Conservation (phyloP, 371 early-diverging fungal species). For the Syncephalis fuscata region DNA sequence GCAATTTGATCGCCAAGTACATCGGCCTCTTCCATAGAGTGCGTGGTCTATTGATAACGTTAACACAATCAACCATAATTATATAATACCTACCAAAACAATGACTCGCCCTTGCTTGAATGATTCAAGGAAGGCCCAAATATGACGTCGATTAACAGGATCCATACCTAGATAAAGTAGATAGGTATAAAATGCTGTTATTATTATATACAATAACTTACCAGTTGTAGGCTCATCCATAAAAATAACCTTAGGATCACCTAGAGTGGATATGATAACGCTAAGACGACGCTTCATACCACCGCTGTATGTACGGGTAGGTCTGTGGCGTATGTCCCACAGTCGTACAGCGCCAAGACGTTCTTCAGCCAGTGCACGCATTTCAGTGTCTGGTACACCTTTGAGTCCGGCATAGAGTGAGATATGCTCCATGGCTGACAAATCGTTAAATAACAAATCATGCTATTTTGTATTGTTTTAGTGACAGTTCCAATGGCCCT, state of each 20-base stretch:
- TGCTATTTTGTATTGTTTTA: slow-evolving; percentile 19
- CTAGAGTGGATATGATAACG: slow-evolving; percentile 55
- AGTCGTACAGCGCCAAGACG: slow-evolving; percentile 25
- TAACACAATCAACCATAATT: slow-evolving; percentile 19
- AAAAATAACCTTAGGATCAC: slow-evolving; percentile 54
- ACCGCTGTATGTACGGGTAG: slow-evolving; percentile 33
- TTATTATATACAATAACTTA: neutral
- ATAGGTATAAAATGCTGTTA: neutral
- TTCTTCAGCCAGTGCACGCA: slow-evolving; percentile 19
- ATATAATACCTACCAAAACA: slow-evolving; percentile 21
- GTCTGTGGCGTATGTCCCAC: slow-evolving; percentile 20
- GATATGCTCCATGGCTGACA: slow-evolving; percentile 47
- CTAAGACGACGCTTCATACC: slow-evolving; percentile 64
- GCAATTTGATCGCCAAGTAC: slow-evolving; percentile 41
- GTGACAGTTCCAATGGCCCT: neutral
- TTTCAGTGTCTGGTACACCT: slow-evolving; percentile 23
- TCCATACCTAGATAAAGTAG: slow-evolving; percentile 34
- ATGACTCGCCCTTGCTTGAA: slow-evolving; percentile 47
- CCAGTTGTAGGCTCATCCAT: slow-evolving; percentile 62
- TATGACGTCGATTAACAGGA: slow-evolving; percentile 50
- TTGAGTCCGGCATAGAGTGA: slow-evolving; percentile 41
- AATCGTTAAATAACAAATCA: slow-evolving; percentile 46
- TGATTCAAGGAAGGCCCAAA: slow-evolving; percentile 53
- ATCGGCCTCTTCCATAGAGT: slow-evolving; percentile 64
- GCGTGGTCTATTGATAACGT: slow-evolving; percentile 26